These are phyloP conservation scores for Fraxinus pennsylvanica DNA, from an alignment of 257 asterid genomes.

Conservation along the genomic window DNA sequence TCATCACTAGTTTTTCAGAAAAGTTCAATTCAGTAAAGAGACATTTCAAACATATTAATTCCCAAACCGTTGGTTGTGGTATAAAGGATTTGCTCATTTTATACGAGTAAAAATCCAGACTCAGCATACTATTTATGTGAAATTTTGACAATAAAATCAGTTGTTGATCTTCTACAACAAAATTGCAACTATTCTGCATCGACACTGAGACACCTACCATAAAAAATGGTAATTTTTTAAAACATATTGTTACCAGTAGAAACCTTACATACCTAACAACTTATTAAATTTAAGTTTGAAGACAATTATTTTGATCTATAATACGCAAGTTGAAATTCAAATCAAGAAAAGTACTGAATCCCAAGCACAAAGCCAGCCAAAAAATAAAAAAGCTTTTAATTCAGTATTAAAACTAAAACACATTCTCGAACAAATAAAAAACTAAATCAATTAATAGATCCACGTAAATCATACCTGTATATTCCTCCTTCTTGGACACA, in stretches of 20 bases:
- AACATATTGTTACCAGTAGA: neutral
- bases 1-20: neutral
- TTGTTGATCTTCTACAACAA: neutral
- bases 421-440: neutral
- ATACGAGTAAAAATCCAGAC: neutral
- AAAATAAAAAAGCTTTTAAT: neutral
- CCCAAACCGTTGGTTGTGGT: neutral
- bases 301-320: neutral
- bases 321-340: neutral
- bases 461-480: constrained; percentile 48
- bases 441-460: constrained; percentile 18
- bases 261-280: neutral
- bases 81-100: neutral
- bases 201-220: neutral
- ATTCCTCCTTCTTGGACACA: constrained; percentile 71
- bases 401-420: neutral
- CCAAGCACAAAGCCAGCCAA: neutral
- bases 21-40: neutral
- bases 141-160: neutral
- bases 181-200: neutral
- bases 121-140: neutral
- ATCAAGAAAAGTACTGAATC: neutral
- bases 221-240: neutral
- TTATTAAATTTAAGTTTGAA: neutral
- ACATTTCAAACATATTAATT: neutral